phyloP scores from a whole-genome alignment of 192 early-diverging fungal genomes.

The Entomortierella chlamydospora region DNA sequence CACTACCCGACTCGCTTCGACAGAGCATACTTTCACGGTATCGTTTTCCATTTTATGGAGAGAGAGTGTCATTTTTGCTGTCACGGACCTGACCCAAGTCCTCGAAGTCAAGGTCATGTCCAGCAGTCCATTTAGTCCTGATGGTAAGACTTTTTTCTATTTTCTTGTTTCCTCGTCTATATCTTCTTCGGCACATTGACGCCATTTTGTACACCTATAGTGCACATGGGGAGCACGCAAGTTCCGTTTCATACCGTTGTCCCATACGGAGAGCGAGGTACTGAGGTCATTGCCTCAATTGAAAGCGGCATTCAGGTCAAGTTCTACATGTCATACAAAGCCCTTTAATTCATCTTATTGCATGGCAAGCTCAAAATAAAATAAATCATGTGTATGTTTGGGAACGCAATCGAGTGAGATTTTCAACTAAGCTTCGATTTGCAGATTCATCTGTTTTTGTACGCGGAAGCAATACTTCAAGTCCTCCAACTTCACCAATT shows the following conservation, averaged over 20 bases:
- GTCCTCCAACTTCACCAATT: slow-evolving; percentile 33
- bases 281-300: slow-evolving; percentile 15
- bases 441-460: slow-evolving; percentile 12
- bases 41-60: slow-evolving; percentile 36
- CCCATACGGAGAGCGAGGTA: slow-evolving; percentile 38
- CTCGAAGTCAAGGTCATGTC: slow-evolving; percentile 38
- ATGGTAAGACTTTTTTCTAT: slow-evolving; percentile 14
- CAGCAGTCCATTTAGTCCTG: slow-evolving; percentile 32
- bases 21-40: slow-evolving; percentile 24
- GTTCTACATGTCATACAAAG: slow-evolving; percentile 44
- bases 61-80: slow-evolving; percentile 41
- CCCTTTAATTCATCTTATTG: slow-evolving; percentile 23
- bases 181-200: too few species aligned
- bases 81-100: slow-evolving; percentile 23
- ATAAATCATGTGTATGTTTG: too few species aligned
- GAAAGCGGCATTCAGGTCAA: slow-evolving; percentile 24
- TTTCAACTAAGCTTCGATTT: not conserved
- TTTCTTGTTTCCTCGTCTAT: not conserved
- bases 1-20: slow-evolving; percentile 10
- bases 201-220: too few species aligned
- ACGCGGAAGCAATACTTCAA: slow-evolving; percentile 26
- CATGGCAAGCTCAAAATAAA: too few species aligned
- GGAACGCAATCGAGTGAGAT: too few species aligned
- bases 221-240: slow-evolving; percentile 25
- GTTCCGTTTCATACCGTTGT: slow-evolving; percentile 27